Evolutionary conservation across 192 early-diverging fungal species (phyloP), one percentile per base, ranked within the genome.

Genomic region (Entomortierella lignicola): DNA sequence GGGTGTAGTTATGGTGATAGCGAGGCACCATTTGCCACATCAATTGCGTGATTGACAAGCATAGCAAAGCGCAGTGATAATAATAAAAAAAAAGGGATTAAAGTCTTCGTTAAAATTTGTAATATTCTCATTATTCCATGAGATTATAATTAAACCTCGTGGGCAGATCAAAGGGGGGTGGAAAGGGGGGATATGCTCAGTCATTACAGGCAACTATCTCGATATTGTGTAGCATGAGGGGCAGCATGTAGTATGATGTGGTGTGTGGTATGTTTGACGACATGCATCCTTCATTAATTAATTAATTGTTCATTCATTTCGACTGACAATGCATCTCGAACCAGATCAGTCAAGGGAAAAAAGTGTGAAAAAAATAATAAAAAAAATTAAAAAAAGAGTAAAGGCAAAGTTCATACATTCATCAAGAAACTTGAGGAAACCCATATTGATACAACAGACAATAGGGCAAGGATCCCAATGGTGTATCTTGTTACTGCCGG

Each of bases 391-490:
- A 21, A 32, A 23, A 5, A 13, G 34, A 58, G 30, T 11, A 12
- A n/a, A 25, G 18, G 52, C 4, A 6, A 12, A 53, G 29, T 20
- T n/a, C 67, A 60, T 83, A 89, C 88, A 86, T 88, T 93, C 82
- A 92, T 91, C 17, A 93, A 72, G 75, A 93, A 95, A 21, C 92
- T 92, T 44, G 90, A 91, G 0, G 85, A 84, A 4, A 93, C 91
- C 93, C 93, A 95, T 53, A 95, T 93, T 56, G 91, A 67, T 50
- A 94, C 93, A 11, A 95, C 92, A 55, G 83, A 71, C 15, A 93
- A 77, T 23, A 95, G 80, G 31, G 88, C 79, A 2, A 88, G 17
- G n/a, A 93, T 81, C 10, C 93, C 93, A 29, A 86, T 43, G n/a
- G 85, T 71, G 27, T 87, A 89, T 17, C 92, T 88, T 30, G 75